phyloP scores from a whole-genome alignment of 2,329 filamentous ascomycete genomes.

The Fusarium duplospermum region DNA sequence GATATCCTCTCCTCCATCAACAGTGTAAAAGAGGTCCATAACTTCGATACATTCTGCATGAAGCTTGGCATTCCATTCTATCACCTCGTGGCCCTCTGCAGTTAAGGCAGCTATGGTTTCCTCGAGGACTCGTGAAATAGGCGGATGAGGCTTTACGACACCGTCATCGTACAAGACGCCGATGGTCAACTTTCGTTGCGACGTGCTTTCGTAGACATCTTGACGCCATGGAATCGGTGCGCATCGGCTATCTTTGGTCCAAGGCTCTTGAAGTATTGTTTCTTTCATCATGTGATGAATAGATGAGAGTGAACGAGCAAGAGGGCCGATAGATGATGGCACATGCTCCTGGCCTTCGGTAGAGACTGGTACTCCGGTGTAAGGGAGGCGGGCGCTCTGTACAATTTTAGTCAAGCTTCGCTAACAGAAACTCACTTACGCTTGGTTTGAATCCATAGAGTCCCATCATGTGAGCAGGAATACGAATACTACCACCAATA shows the following conservation, averaged over 20 bases:
- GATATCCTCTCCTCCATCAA: conserved; percentile 73
- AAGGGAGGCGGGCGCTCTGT: conserved; percentile 68
- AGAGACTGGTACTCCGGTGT: conserved; percentile 68
- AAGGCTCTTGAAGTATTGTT: conserved; percentile 61
- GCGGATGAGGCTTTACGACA: conserved; percentile 66
- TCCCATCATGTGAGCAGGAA: conserved; percentile 42
- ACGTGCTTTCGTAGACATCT: conserved; percentile 52
- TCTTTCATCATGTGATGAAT: conserved; percentile 61
- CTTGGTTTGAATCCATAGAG: conserved; percentile 44
- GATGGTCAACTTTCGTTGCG: conserved; percentile 59
- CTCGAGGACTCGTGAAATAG: conserved; percentile 59
- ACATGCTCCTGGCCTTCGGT: conserved; percentile 74
- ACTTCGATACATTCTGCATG: conserved; percentile 67
- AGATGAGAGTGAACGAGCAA: conserved; percentile 59
- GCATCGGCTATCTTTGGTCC: conserved; percentile 66
- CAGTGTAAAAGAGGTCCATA: conserved; percentile 72
- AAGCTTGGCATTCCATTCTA: conserved; percentile 63
- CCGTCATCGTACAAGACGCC: conserved; percentile 64
- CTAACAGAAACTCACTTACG: conserved; percentile 5
- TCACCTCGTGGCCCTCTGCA: conserved; percentile 63
- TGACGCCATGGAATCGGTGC: conserved; percentile 66
- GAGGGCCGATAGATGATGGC: conserved; percentile 70
- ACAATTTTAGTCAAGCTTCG: not conserved
- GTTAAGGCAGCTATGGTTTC: conserved; percentile 52
- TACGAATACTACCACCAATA: conserved; percentile 44